Evolutionary conservation across 345 rosid species (phyloP), one percentile per base, ranked within the genome.

Genomic region (Euphorbia lathyris): DNA sequence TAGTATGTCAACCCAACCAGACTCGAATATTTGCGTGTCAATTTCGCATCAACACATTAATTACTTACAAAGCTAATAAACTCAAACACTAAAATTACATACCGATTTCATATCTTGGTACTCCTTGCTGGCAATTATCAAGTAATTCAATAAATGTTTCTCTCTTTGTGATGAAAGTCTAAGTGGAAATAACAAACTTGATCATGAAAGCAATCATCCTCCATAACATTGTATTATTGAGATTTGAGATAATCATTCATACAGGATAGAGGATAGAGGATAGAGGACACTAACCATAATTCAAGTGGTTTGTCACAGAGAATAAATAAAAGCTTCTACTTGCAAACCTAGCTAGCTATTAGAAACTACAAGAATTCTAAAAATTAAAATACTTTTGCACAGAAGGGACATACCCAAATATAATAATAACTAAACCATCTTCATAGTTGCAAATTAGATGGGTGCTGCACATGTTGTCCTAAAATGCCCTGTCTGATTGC

Each of bases 381-480:
- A 66, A 57, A 30, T 30, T 56, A 57, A 26, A 80, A 55, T 30
- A 62, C 53, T 70, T 76, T 57, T 82, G 57, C 78, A 77, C 73
- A 79, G 48, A 66, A 27, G n/a, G n/a, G n/a, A n/a, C n/a, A n/a
- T n/a, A n/a, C n/a, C 72, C 77, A 42, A 47, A 61, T 43, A 65
- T 50, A 58, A 50, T n/a, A 73, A 19, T 10, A 42, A 38, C 22
- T 7, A 60, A 32, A 53, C 40, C 27, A 65, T 61, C 62, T 36
- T 27, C 22, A 36, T 62, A 56, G 29, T 45, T 67, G 42, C 19
- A 69, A 23, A 67, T 77, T 82, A 94, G 67, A 92, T 91, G 38
- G 99, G 97, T 11, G 99, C 92, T 68, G 97, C 97, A 83, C 97
- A 94, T 2, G 98, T 95, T 69, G 99, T 95, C 82, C 99, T 85